Evolutionary conservation across 768 basidiomycete genomes (phyloP).

Genomic region (Mycena filopes): DNA sequence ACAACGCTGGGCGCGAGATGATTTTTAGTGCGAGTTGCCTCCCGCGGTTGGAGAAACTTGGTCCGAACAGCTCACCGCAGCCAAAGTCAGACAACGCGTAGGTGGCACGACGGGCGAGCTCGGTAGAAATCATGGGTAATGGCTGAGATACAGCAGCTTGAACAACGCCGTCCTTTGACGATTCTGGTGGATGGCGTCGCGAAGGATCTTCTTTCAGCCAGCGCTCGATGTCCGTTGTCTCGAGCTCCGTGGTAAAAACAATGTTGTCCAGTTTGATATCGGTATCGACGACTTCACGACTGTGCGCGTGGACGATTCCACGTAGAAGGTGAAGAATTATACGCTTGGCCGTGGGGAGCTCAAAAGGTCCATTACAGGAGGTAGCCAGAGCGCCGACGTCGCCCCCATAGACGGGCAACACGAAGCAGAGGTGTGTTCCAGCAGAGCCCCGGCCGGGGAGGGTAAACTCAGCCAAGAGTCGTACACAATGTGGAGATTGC

Average conservation of each 20-base stretch:
- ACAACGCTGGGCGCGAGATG: conserved; percentile 32
- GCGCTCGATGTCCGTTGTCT: conserved; percentile 27
- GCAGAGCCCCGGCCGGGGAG: conserved; percentile 36
- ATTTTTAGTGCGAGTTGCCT: conserved; percentile 6
- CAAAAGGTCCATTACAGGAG: conserved; percentile 29
- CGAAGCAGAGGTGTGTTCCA: conserved; percentile 42
- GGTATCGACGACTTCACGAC: conserved; percentile 39
- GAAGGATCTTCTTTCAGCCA: conserved; percentile 34
- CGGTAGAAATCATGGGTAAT: conserved; percentile 35
- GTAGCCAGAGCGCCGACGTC: conserved; percentile 36
- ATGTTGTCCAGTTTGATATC: conserved; percentile 46
- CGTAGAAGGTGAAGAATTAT: conserved; percentile 40
- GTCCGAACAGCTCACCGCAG: conserved; percentile 36
- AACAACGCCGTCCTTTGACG: conserved; percentile 35
- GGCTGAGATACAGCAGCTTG: conserved; percentile 42
- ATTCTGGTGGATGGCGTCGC: conserved; percentile 36
- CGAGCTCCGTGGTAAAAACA: conserved; percentile 33
- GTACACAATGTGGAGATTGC: conserved; percentile 32
- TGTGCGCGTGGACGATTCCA: conserved; percentile 38
- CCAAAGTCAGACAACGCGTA: conserved; percentile 43
- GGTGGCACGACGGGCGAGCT: conserved; percentile 36
- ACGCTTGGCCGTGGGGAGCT: conserved; percentile 40
- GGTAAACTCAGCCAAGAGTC: conserved; percentile 37
- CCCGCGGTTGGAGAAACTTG: background rate
- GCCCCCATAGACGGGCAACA: conserved; percentile 38